Evolutionary conservation across 202 grass and related monocot genomes (phyloP).

Genomic region (Alloteropsis angusta): DNA sequence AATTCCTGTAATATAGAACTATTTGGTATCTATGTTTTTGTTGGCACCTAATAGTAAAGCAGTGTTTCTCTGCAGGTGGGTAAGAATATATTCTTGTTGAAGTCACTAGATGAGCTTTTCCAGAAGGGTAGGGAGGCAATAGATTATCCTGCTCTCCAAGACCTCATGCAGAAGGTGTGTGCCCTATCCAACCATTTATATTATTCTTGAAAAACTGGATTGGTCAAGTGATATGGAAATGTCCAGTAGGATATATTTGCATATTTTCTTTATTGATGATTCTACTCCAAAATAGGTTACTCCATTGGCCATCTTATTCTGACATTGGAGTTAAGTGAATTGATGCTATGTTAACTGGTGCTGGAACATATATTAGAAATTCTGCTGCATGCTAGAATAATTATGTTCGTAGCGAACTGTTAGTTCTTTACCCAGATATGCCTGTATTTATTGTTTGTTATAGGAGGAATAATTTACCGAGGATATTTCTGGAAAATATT

Average conservation of each 20-base stretch:
- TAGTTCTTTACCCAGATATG: neutral
- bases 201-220: neutral
- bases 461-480: neutral
- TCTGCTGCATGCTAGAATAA: constrained; percentile 4
- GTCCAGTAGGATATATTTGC: neutral
- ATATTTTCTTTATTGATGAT: constrained; percentile 5
- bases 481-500: neutral
- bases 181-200: neutral
- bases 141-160: constrained; percentile 50
- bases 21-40: neutral
- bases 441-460: neutral
- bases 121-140: constrained; percentile 54
- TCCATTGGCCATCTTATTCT: constrained; percentile 13
- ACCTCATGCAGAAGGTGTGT: constrained; percentile 63
- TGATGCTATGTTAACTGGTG: neutral
- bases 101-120: constrained; percentile 64
- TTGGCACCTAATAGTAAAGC: constrained; percentile 3
- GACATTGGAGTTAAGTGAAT: neutral
- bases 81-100: constrained; percentile 72
- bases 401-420: constrained; percentile 7
- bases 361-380: neutral
- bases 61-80: constrained; percentile 51
- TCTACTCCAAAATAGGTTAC: neutral
- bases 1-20: constrained; percentile 2
- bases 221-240: neutral